phyloP scores from a whole-genome alignment of 2,329 filamentous ascomycete species.

The Trichoderma arundinaceum region DNA sequence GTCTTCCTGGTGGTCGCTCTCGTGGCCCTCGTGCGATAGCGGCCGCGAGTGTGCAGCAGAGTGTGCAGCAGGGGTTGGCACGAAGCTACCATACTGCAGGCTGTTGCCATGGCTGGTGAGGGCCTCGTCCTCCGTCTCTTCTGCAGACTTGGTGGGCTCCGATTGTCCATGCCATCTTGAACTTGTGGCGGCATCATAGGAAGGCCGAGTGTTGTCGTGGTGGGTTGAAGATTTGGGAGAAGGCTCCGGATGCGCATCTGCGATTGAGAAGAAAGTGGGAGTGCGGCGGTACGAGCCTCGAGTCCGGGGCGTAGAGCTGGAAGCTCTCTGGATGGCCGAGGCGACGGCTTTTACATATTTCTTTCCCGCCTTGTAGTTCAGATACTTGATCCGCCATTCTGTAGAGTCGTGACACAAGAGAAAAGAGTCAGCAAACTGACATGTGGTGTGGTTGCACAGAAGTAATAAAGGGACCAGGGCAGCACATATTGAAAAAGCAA shows the following conservation, averaged over 20 bases:
- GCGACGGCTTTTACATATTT: constrained; percentile 87
- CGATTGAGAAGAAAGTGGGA: constrained; percentile 38
- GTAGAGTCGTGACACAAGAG: constrained; percentile 6
- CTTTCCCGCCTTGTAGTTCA: constrained; percentile 95
- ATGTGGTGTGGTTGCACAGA: not conserved
- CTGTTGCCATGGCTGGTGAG: constrained; percentile 48
- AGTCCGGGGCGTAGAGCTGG: constrained; percentile 55
- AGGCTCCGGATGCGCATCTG: not conserved
- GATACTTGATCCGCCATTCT: constrained; percentile 93
- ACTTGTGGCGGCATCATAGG: constrained; percentile 1
- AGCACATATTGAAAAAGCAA: not conserved
- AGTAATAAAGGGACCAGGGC: not conserved
- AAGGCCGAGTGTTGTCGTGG: not conserved
- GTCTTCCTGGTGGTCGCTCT: not conserved
- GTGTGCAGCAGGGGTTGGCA: constrained; percentile 47
- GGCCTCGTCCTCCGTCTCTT: constrained; percentile 48
- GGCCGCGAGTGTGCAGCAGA: constrained; percentile 39
- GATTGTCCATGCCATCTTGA: constrained; percentile 20
- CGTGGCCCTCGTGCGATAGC: not conserved
- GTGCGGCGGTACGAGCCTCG: constrained; percentile 44
- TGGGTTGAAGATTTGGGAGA: not conserved
- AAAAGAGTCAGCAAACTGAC: constrained; percentile 1
- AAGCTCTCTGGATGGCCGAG: constrained; percentile 69
- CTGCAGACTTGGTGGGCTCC: constrained; percentile 9
- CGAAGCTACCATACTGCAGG: constrained; percentile 61